A percentile compares a stretch with the other conserved stretches of the same genome.
These are phyloP conservation scores for Verticillium zaregamsianum DNA, from an alignment of 2,329 filamentous ascomycete genomes.

Conservation along the genomic window DNA sequence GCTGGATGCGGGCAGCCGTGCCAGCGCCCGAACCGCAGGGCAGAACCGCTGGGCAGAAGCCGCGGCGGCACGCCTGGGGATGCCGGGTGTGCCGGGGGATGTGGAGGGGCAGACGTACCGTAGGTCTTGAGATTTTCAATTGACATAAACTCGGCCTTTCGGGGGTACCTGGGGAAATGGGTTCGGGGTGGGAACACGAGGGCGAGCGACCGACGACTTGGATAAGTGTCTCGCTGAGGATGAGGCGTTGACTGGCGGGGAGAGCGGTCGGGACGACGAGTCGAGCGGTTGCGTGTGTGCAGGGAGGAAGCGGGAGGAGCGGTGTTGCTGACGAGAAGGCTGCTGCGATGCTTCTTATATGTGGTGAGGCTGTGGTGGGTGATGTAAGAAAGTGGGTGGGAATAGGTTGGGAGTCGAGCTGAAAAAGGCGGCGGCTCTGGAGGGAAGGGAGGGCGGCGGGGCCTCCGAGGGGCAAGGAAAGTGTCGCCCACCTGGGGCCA, in stretches of 20 bases:
- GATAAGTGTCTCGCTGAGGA: slow-evolving; percentile 41
- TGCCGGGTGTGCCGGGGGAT: neutral
- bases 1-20: neutral
- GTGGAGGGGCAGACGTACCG: slow-evolving; percentile 54
- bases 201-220: slow-evolving; percentile 49
- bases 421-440: neutral
- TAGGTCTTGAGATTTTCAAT: slow-evolving; percentile 98
- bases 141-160: slow-evolving; percentile 90
- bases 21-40: neutral
- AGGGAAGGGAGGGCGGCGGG: neutral
- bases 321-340: neutral
- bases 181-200: slow-evolving; percentile 34
- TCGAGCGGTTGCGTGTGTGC: neutral
- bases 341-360: slow-evolving; percentile 6
- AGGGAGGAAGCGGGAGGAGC: neutral
- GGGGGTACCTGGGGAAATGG: slow-evolving; percentile 52
- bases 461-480: neutral
- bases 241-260: neutral
- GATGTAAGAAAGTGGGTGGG: slow-evolving; percentile 10
- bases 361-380: slow-evolving; percentile 12
- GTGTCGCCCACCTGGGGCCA: no score
- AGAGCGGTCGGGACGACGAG: neutral
- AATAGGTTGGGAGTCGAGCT: neutral
- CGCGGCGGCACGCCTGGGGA: neutral
- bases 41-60: neutral